Evolutionary conservation across 441 rosid genomes (phyloP), one percentile per base, ranked within the genome.

Genomic region (Euphorbia celastroides): DNA sequence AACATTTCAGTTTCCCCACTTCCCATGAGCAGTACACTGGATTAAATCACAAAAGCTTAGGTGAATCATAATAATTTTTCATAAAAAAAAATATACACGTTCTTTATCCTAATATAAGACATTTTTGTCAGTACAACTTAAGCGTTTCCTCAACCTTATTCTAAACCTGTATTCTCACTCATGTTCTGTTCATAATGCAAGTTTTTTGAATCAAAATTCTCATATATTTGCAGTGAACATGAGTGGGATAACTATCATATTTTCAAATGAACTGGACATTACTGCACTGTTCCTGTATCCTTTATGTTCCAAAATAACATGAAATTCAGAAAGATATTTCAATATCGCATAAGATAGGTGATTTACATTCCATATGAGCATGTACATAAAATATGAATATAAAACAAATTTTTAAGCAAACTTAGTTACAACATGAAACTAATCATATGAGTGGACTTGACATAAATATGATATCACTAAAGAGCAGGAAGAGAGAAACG

Each of bases 1-100:
- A 93, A 77, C 96, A 87, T 60, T 85, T 88, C 42, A 75, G 77
- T 79, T 91, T 91, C 68, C 90, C 95, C 50, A 82, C 91, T 34
- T 90, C 93, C 82, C 88, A 83, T 41, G 92, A 82, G 67, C 96
- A 86, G 79, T 87, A 88, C 46, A 87, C 95, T 88, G 81, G 55
- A 66, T 60, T 7, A 66, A 69, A 68, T 17, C 59, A 67, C 61
- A 59, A 6, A 19, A 50, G n/a, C 22, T 9, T 28, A 12, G 59
- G 65, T 58, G 57, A 11, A 1, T 38, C 44, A n/a, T 48, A 48
- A 48, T 8, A 48, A 48, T 17, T 16, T 16, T 17, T n/a, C n/a
- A n/a, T n/a, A n/a, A n/a, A n/a, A n/a, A n/a, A n/a, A n/a, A n/a
- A n/a, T n/a, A n/a, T n/a, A n/a, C n/a, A n/a, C n/a, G n/a, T n/a